Base-by-base conservation (phyloP, 2,329 filamentous ascomycete species). In the Epichloe festucae region DNA sequence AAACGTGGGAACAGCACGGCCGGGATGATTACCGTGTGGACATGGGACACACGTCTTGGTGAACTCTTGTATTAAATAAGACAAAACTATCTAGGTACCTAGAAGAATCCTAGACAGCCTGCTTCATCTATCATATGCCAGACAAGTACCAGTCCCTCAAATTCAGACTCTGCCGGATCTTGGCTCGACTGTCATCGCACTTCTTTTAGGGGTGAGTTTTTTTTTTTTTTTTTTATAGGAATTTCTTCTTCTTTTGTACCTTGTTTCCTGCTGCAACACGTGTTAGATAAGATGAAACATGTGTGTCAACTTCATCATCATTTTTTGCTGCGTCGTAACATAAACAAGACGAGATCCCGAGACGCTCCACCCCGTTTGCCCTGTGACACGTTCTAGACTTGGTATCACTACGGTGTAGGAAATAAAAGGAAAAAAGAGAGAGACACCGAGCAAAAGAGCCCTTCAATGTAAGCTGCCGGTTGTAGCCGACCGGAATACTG, bases 341-440 rank as follows among this genome's bases (percentile, higher is more conserved):
- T 42, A 41, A 42, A 49, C 39, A 27, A 19, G 17, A 38, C 46
- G 41, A 17, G 27, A 38, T 38, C 5, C 27, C n/a, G 50, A 56
- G 48, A 39, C 48, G 49, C 46, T 17, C 31, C 48, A 42, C 40
- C 34, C 41, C 35, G 48, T 53, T 15, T 48, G 47, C 36, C 48
- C 39, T 31, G 54, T 49, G 55, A 53, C 55, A 52, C 46, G 45
- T 60, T 60, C 58, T 60, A 56, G 50, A 52, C 35, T 57, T 59
- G 58, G 57, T 60, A 60, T 60, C 58, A 58, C 51, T 59, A 59
- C 55, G 53, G 48, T 40, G 51, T 56, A 53, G 52, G 51, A 54
- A 51, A 55, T 3, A 21, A 46, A 27, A 7, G 8, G 15, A 38
- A 38, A 27, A 42, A 36, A 19, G 12, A 31, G 21, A 14, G 10